Evolutionary conservation across 1,284 basidiomycete species (phyloP), one percentile per base, ranked within the genome.

Genomic region (Apiotrichum gracile): DNA sequence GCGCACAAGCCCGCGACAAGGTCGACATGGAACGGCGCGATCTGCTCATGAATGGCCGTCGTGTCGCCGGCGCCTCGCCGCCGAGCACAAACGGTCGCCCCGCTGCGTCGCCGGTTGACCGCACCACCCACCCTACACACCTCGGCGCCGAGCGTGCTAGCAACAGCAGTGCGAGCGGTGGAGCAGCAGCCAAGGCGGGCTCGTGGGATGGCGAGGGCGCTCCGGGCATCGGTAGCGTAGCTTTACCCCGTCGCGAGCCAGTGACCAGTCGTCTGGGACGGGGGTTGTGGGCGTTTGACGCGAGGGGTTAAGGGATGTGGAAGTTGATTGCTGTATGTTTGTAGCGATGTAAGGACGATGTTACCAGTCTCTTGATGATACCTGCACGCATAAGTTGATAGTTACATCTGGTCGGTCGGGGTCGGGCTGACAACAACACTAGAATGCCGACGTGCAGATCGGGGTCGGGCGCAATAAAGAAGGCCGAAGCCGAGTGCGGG

Each of bases 271-370:
- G 63, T 22, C 51, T 68, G 8, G 64, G 66, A 13, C 55, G 64
- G n/a, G 66, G 66, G 19, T 50, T 68, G 27, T 68, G 66, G 66
- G 64, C 63, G 24, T 68, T 65, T 50, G 64, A 66, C 44, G 59
- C 61, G 26, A 47, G 63, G 25, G 55, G 60, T 12, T 64, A 41
- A 40, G 25, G 3, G 37, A 19, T 38, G 37, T 38, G 10, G 17
- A 10, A 29, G 31, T 12, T 43, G 39, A 19, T 41, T 16, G 39
- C 19, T n/a, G n/a, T n/a, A n/a, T n/a, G n/a, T n/a, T n/a, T n/a
- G n/a, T n/a, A 37, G 35, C 6, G 17, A n/a, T 8, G 35, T 13
- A 37, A 39, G 5, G 21, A 17, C 17, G 38, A 27, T 25, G 40
- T 42, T 29, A 29, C 27, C 27, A 6, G 27, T 29, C 7, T 29